Base-by-base conservation (phyloP, 148 eudicot species). In the Limonium bicolor region DNA sequence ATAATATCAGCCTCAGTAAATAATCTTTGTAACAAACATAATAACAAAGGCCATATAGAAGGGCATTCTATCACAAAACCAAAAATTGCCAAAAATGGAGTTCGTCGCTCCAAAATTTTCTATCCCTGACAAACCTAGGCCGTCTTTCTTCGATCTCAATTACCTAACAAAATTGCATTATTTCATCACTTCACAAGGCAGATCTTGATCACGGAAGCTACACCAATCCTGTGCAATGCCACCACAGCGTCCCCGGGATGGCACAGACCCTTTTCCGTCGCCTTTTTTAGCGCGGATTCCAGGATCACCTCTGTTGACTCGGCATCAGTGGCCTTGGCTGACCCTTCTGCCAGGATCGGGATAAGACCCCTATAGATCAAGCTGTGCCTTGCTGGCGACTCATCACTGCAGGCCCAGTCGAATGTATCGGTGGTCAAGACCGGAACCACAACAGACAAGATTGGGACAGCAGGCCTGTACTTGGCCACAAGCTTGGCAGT, bases 291-390 rank as follows among this genome's bases (percentile, higher is more conserved):
- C 7, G 94, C 84, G 20, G 84, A 80, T 49, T 79, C 81, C 48
- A 84, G 45, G 17, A 84, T 84, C 30, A 73, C 94, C 58, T 84
- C 94, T 4, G 94, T 84, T 4, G 94, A 84, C 65, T 84, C 94
- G 1, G 88, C 69, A 47, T 84, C 94, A 13, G 94, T 84, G 1
- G 94, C 94, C 66, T 79, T 84, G 5, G 94, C 88, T 6, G 94
- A 84, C 16, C 88, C 94, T 48, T 84, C 94, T 3, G 88, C 94
- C 48, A 84, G 73, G 9, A 73, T 56, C 11, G 94, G 94, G 24
- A 84, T 76, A 56, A 84, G 48, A 7, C 85, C 85, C 35, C 80
- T 59, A 70, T 77, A 70, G 1, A 77, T 57, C 17, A 77, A 64
- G 59, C 85, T 73, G 28, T 77, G 85, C 74, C 85, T 67, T 14